phyloP scores from a whole-genome alignment of 1,284 basidiomycete genomes.

The Fomitiporia mediterranea region DNA sequence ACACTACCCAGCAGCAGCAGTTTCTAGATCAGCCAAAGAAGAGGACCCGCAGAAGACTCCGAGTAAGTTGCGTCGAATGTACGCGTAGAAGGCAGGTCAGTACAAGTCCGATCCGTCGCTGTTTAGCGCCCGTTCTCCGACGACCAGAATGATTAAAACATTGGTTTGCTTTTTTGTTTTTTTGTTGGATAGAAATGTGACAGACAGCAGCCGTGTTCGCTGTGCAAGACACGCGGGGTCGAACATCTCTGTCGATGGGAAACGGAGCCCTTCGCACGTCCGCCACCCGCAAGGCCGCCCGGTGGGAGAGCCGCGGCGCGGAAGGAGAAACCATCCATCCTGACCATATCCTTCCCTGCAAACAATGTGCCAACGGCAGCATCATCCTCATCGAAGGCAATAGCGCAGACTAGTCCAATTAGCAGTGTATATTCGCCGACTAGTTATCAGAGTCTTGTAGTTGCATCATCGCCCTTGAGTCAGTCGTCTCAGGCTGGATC shows the following conservation, averaged over 20 bases:
- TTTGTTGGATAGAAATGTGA: slow-evolving; percentile 44
- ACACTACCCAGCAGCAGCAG: neutral
- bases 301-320: slow-evolving; percentile 17
- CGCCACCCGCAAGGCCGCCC: slow-evolving; percentile 44
- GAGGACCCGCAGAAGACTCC: slow-evolving; percentile 35
- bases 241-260: slow-evolving; percentile 52
- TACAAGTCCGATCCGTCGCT: neutral
- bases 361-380: neutral
- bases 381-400: neutral
- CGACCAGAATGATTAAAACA: neutral
- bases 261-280: slow-evolving; percentile 43
- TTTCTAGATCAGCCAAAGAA: slow-evolving; percentile 25
- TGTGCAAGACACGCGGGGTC: slow-evolving; percentile 45
- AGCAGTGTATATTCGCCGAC: neutral
- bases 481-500: neutral
- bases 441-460: no score
- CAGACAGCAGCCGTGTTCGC: slow-evolving; percentile 45
- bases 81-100: slow-evolving; percentile 49
- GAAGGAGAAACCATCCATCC: neutral
- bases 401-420: neutral
- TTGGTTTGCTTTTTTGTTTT: no score
- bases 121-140: neutral
- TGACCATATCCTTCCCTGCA: neutral
- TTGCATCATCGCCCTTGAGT: neutral
- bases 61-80: slow-evolving; percentile 52